Conservation (phyloP, 2,329 filamentous ascomycete genomes). For the Claviceps fusiformis region DNA sequence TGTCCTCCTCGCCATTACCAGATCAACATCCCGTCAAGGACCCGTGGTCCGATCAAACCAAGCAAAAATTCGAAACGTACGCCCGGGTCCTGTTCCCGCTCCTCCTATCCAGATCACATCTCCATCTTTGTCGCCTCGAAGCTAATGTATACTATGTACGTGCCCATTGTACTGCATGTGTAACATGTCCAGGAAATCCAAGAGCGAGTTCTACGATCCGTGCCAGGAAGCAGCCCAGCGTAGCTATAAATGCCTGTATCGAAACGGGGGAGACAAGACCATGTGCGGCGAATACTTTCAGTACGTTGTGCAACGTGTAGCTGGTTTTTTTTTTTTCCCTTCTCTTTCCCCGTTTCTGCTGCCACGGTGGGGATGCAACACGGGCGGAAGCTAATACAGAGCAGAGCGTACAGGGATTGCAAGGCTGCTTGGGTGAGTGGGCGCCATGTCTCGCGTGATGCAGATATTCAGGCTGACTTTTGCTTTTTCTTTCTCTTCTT, state of each 20-base stretch:
- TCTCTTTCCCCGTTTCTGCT: no score
- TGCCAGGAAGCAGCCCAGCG: constrained; percentile 82
- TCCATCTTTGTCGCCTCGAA: not conserved
- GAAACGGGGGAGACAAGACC: constrained; percentile 74
- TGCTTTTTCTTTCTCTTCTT: no score
- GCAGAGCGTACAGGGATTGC: constrained; percentile 81
- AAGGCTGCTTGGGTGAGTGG: constrained; percentile 78
- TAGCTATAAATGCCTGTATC: constrained; percentile 77
- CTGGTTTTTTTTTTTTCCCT: not conserved
- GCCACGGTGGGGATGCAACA: not conserved
- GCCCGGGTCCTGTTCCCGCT: constrained; percentile 13
- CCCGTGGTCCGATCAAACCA: constrained; percentile 46
- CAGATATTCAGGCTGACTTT: not conserved
- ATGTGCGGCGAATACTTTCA: constrained; percentile 95
- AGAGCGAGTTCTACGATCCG: constrained; percentile 86
- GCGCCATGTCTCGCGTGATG: no score
- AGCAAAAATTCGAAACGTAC: constrained; percentile 51
- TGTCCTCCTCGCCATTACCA: constrained; percentile 2
- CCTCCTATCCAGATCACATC: not conserved
- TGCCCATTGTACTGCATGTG: not conserved
- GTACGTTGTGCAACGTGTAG: constrained; percentile 42
- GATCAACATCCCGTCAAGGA: constrained; percentile 13
- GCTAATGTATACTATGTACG: not conserved
- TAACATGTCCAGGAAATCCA: constrained; percentile 52
- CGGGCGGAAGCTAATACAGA: constrained; percentile 8